A percentile compares a stretch with the other conserved stretches of the same genome.
phyloP scores from a whole-genome alignment of 2,329 filamentous ascomycete species.

The Lachnellula suecica region DNA sequence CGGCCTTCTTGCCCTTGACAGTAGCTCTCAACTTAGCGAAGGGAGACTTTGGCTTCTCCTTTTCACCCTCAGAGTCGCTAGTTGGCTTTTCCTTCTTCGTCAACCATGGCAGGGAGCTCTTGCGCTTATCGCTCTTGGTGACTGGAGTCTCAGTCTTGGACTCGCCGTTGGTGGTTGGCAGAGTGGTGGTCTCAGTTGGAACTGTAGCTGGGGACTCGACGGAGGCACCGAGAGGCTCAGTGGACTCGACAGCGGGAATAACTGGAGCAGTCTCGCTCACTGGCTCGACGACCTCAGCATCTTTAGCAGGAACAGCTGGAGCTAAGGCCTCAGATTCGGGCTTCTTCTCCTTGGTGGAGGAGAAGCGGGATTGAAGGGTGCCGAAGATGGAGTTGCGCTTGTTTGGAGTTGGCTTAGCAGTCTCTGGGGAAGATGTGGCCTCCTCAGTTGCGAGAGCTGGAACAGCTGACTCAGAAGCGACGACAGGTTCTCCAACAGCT shows the following conservation, averaged over 20 bases:
- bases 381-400: slow-evolving; percentile 36
- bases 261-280: slow-evolving; percentile 34
- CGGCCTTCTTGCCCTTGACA: slow-evolving; percentile 40
- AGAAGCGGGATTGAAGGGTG: slow-evolving; percentile 30
- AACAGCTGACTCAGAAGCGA: slow-evolving; percentile 41
- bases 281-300: slow-evolving; percentile 29
- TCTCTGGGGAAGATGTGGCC: slow-evolving; percentile 35
- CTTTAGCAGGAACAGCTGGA: slow-evolving; percentile 31
- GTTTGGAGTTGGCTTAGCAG: slow-evolving; percentile 33
- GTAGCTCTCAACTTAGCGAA: slow-evolving; percentile 36
- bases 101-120: slow-evolving; percentile 58
- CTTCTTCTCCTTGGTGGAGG: slow-evolving; percentile 31
- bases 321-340: slow-evolving; percentile 17
- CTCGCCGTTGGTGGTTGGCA: slow-evolving; percentile 38
- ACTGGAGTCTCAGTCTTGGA: slow-evolving; percentile 37
- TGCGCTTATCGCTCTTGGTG: slow-evolving; percentile 55
- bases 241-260: slow-evolving; percentile 33
- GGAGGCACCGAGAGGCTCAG: slow-evolving; percentile 30
- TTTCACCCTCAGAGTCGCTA: slow-evolving; percentile 44
- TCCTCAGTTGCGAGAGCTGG: slow-evolving; percentile 31
- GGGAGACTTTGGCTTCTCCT: slow-evolving; percentile 31
- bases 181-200: slow-evolving; percentile 33
- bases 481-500: slow-evolving; percentile 31
- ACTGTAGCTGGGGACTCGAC: slow-evolving; percentile 28
- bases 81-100: slow-evolving; percentile 58